A percentile compares a stretch with the other conserved stretches of the same genome.
These are phyloP conservation scores for Incumbomyces lentus DNA, from an alignment of 2,329 filamentous ascomycete species.

Conservation along the genomic window DNA sequence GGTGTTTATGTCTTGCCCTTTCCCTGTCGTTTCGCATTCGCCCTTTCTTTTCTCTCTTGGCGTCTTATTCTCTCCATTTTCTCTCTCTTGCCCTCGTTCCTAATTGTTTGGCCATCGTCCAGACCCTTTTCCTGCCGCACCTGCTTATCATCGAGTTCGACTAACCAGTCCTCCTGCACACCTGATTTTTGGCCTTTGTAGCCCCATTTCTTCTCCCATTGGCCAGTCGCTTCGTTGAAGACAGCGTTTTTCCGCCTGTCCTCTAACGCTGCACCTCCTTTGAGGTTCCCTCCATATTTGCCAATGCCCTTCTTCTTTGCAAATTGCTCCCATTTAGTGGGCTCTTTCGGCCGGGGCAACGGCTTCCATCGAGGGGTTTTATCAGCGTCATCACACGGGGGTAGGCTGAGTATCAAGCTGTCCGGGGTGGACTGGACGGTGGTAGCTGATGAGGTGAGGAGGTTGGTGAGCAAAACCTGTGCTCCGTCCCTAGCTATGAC, in stretches of 20 bases:
- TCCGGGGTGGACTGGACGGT: slow-evolving; percentile 45
- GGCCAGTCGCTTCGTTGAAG: slow-evolving; percentile 72
- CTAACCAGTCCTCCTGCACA: slow-evolving; percentile 68
- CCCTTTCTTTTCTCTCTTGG: slow-evolving; percentile 57
- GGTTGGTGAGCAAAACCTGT: slow-evolving; percentile 86
- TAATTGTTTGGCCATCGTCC: slow-evolving; percentile 46
- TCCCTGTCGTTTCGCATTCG: slow-evolving; percentile 48
- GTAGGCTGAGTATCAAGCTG: slow-evolving; percentile 71
- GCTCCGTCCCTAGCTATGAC: slow-evolving; percentile 76
- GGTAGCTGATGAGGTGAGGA: slow-evolving; percentile 78
- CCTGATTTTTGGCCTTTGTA: slow-evolving; percentile 83
- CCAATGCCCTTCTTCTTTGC: slow-evolving; percentile 90
- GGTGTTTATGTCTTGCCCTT: too few relatives aligned
- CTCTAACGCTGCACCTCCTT: slow-evolving; percentile 53
- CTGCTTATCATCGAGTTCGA: slow-evolving; percentile 75
- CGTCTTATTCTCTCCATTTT: slow-evolving; percentile 53
- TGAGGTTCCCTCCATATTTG: slow-evolving; percentile 56
- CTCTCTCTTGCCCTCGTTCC: slow-evolving; percentile 58
- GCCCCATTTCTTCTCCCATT: slow-evolving; percentile 92
- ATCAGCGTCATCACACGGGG: slow-evolving; percentile 34
- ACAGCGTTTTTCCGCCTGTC: slow-evolving; percentile 54
- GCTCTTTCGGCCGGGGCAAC: slow-evolving; percentile 66
- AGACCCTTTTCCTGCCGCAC: slow-evolving; percentile 54
- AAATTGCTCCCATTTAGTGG: slow-evolving; percentile 93
- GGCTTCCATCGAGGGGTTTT: slow-evolving; percentile 88